Base-by-base conservation (phyloP, 345 rosid species). In the Raphanus sativus region DNA sequence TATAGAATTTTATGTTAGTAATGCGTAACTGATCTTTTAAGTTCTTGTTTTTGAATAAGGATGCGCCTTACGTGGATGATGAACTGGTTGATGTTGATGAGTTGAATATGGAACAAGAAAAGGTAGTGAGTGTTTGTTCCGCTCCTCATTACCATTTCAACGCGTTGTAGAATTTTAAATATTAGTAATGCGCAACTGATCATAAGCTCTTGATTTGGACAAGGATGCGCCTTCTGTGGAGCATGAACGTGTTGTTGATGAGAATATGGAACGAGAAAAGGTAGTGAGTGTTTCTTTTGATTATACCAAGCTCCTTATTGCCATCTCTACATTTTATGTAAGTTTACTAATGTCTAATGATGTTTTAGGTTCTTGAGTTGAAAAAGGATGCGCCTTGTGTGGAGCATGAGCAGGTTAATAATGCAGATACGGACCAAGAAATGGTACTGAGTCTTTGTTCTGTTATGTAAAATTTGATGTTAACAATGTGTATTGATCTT, bases 141-240 rank as follows among this genome's bases (percentile, higher is more conserved):
- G 2, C 15, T 17, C 15, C 1, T 34, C 10, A 17, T 16, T 9
- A 36, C 8, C 1, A 21, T 21, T 21, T 21, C 21, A 21, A 21
- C 21, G 21, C 21, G 21, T 21, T 21, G 21, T 21, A 21, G 21
- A 21, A 21, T 21, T 21, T 21, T 21, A 21, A 21, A 21, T 21
- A 21, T 21, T 21, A 21, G 21, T 21, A 21, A 21, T 21, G 21
- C 21, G 21, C 21, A 21, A 21, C 21, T 21, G 21, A 21, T 21
- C 21, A 21, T 21, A 21, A 21, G 21, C 21, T 21, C 29, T 68
- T 50, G n/a, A 13, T 67, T 28, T 15, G 33, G 34, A 26, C 36
- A 25, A 74, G 71, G 72, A 66, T 56, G 59, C 60, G n/a, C 42
- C 65, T 74, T 3, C 0, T 33, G 65, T 3, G 28, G 70, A 65